Evolutionary conservation across 306 rosid genomes (phyloP), one percentile per base, ranked within the genome.

Genomic region (Glycine tomentella): DNA sequence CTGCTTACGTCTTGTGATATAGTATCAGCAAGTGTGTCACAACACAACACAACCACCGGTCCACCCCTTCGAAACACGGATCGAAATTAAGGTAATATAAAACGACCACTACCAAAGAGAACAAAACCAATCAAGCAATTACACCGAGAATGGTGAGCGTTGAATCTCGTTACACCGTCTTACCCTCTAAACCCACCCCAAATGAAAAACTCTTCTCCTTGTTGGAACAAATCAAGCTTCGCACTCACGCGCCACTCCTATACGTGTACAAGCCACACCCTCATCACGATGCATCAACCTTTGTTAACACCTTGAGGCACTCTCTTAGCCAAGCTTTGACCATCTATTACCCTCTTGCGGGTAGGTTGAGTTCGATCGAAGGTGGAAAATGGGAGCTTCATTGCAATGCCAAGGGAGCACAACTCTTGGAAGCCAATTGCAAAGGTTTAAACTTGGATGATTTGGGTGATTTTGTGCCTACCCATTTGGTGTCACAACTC

Each of bases 141-240:
- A 33, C 16, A 36, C 40, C 2, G 40, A 36, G 4, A 45, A 44
- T 79, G 89, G 81, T 79, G 2, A 69, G 67, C 38, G 5, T 82
- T 9, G 42, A 45, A 16, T 45, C 84, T 62, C 40, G 75, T 8
- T 3, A 45, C 69, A 79, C 73, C 1, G 36, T 86, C 0, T 16
- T 50, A 2, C 87, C 89, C 20, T 79, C 74, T 1, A 45, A 70
- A 8, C 45, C 82, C 5, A 83, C 84, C 12, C 86, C 84, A 0
- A 75, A 51, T 4, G 12, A 0, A 40, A 86, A 55, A 49, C 72
- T 76, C 10, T 83, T 2, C 36, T 86, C 86, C 6, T 14, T 69
- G 9, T 79, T 82, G 11, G 89, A 86, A 45, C 86, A 83, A 70
- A 80, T 83, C 74, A 86, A 86, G 82, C 89, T 86, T 69, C 86